A percentile compares a stretch with the other conserved stretches of the same genome.
Evolutionary conservation across 129 eudicot genomes (phyloP).

Genomic region (Silybum marianum): DNA sequence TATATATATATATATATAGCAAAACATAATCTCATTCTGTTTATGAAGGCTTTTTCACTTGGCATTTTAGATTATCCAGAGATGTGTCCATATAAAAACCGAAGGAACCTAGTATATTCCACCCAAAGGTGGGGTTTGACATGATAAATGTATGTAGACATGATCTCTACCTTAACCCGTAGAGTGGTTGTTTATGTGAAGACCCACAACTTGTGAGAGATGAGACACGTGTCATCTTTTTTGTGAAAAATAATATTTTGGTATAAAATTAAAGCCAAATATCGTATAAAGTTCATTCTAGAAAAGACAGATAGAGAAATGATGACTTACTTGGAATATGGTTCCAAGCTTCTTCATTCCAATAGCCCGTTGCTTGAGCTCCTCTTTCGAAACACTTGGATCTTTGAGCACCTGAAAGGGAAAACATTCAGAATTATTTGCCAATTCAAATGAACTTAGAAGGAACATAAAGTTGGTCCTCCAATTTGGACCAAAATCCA

Average conservation of each 20-base stretch:
- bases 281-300: background rate
- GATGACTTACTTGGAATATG: conserved; percentile 69
- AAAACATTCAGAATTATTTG: background rate
- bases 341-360: conserved; percentile 81
- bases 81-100: background rate
- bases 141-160: background rate
- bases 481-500: background rate
- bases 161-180: background rate
- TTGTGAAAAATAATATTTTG: background rate
- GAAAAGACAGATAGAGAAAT: background rate
- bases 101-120: background rate
- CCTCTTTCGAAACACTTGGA: conserved; percentile 63
- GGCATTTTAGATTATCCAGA: background rate
- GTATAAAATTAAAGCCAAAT: background rate
- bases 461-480: background rate
- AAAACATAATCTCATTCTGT: background rate
- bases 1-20: background rate
- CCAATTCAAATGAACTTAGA: background rate
- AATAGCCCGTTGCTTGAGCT: conserved; percentile 52
- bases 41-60: background rate
- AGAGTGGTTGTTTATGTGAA: background rate
- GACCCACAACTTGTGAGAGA: background rate
- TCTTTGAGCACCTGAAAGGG: conserved; percentile 65
- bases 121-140: background rate
- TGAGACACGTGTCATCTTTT: background rate